phyloP scores from a whole-genome alignment of 345 rosid species.

The Salix arbutifolia region DNA sequence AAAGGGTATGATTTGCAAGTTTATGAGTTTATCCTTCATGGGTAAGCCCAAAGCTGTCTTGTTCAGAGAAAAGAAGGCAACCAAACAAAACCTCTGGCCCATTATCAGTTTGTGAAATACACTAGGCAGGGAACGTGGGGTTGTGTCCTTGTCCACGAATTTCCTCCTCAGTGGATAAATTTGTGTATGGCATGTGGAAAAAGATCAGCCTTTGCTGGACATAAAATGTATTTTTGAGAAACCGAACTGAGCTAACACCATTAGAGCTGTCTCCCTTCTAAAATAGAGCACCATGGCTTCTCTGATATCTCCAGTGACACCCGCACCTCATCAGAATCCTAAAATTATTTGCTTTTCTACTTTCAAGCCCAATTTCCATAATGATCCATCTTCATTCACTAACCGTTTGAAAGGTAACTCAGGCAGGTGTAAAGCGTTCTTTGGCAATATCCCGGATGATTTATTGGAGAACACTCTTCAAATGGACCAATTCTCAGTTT shows the following conservation, averaged over 20 bases:
- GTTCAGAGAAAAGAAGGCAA: neutral
- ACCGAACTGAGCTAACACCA: neutral
- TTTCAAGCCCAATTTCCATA: constrained; percentile 28
- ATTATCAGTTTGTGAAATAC: neutral
- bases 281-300: constrained; percentile 44
- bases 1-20: neutral
- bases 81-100: neutral
- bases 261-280: neutral
- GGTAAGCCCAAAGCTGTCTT: neutral
- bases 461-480: constrained; percentile 16
- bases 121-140: neutral
- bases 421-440: constrained; percentile 48
- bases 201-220: constrained; percentile 33
- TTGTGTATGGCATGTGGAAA: constrained; percentile 30
- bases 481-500: constrained; percentile 38
- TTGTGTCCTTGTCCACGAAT: constrained; percentile 31
- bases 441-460: constrained; percentile 37
- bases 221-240: neutral
- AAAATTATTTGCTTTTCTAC: constrained; percentile 34
- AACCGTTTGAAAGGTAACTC: constrained; percentile 19
- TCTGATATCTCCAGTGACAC: constrained; percentile 43
- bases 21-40: neutral
- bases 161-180: constrained; percentile 24
- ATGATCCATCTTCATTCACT: constrained; percentile 15
- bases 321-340: constrained; percentile 29